Base-by-base conservation (phyloP, 176 grass and related monocot genomes). In the Guadua angustifolia region DNA sequence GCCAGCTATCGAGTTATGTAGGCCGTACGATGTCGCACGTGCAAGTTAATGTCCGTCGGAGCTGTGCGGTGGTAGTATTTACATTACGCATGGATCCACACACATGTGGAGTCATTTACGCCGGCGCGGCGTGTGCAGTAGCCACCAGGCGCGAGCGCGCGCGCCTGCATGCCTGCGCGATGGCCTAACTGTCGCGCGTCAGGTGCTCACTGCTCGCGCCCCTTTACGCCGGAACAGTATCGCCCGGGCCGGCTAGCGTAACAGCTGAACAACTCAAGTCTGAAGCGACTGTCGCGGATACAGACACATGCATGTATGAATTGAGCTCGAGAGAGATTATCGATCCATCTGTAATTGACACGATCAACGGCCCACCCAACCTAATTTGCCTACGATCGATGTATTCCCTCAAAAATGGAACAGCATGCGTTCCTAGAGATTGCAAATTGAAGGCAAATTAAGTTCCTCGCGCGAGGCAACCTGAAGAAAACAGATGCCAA, bases 1-100 rank as follows among this genome's bases (percentile, higher is more conserved):
- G 14, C 15, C 3, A 40, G 52, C 67, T 25, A 50, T 33, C 43
- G n/a, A 84, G 24, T 67, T 56, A 72, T 39, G 74, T 58, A 67
- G 71, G 32, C 83, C 88, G 88, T 85, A 89, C 77, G 71, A 63
- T 13, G 83, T 63, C 55, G 78, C 83, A 82, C 88, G 88, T 89
- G 88, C 83, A 64, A 17, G 43, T 53, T 75, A 85, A 82, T 85
- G 71, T 47, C 55, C 80, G 16, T 71, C 35, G 59, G 74, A 61
- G 13, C 55, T 26, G 55, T 14, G 51, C 38, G 64, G 32, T 18
- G 65, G 47, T 79, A 33, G 44, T n/a, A 49, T 17, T 16, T 51
- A 51, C 49, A 4, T 51, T 51, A 17, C 8, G 7, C 55, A 57
- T 56, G 21, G 15, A 65, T 2, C 22, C 69, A 49, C 3, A 35